These are phyloP conservation scores for Leccinum subgranulosum DNA, from an alignment of 768 basidiomycete genomes.

Conservation along the genomic window DNA sequence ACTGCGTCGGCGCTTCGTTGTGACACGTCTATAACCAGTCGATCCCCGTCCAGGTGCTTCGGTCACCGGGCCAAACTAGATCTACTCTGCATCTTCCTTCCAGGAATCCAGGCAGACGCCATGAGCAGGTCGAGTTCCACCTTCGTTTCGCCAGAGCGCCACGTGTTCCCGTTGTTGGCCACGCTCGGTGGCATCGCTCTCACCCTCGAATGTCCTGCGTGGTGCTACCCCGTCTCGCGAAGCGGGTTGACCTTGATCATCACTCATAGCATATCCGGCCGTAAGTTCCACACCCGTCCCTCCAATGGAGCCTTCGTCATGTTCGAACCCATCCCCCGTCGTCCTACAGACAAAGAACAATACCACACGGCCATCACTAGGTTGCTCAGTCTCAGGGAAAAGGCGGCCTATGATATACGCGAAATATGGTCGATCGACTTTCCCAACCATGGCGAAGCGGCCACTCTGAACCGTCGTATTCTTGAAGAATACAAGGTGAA, in stretches of 20 bases:
- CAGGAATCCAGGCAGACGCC: not conserved
- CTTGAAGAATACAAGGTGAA: conserved; percentile 24
- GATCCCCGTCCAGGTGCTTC: not conserved
- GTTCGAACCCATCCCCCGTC: not conserved
- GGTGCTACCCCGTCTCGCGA: conserved; percentile 25
- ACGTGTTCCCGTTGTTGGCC: conserved; percentile 12
- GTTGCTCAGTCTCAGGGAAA: conserved; percentile 13
- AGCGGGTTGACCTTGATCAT: conserved; percentile 25
- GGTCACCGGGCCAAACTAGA: not conserved
- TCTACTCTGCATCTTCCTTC: not conserved
- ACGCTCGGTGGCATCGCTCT: conserved; percentile 16
- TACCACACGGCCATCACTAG: conserved; percentile 22
- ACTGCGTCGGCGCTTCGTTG: not conserved
- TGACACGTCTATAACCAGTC: not conserved
- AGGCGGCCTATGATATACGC: conserved; percentile 18
- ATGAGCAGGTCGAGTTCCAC: not conserved
- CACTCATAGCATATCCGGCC: conserved; percentile 27
- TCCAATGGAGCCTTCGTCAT: not conserved
- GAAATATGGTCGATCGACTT: conserved; percentile 36
- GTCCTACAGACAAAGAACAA: conserved; percentile 25
- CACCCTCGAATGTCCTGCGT: conserved; percentile 21
- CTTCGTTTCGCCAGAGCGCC: conserved; percentile 14
- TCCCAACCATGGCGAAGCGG: conserved; percentile 37
- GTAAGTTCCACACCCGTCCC: conserved; percentile 12
- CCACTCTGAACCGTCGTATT: conserved; percentile 27